These are phyloP conservation scores for Notholithocarpus densiflorus DNA, from an alignment of 306 rosid species.

Conservation along the genomic window DNA sequence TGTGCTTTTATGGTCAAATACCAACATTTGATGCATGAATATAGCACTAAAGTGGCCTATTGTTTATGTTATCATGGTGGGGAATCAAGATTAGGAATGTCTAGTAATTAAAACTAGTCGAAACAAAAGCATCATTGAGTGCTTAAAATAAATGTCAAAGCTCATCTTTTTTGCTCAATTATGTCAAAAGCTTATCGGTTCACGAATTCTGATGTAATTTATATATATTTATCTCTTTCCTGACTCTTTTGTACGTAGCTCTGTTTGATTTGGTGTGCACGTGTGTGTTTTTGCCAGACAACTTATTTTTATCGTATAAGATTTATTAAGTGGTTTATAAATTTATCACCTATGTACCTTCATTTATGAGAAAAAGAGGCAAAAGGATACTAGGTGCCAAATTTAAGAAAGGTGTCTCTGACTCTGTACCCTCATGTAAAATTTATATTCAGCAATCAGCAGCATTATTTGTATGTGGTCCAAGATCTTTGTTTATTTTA, in stretches of 20 bases:
- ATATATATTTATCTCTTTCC: too few species aligned
- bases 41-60: background rate
- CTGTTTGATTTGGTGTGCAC: too few species aligned
- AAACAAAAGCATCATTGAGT: background rate
- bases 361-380: background rate
- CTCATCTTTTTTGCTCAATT: too few species aligned
- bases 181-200: too few species aligned
- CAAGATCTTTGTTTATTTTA: background rate
- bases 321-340: background rate
- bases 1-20: background rate
- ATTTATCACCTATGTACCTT: background rate
- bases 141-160: too few species aligned
- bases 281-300: too few species aligned
- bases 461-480: background rate
- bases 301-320: background rate
- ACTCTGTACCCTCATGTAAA: background rate
- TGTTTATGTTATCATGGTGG: background rate
- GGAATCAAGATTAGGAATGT: background rate
- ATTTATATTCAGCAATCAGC: background rate
- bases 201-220: too few species aligned
- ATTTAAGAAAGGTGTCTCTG: background rate
- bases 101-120: background rate
- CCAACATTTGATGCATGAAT: background rate
- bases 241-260: too few species aligned
- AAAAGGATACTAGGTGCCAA: background rate